Base-by-base conservation (phyloP, 768 basidiomycete species). In the Tulasnella sp. region DNA sequence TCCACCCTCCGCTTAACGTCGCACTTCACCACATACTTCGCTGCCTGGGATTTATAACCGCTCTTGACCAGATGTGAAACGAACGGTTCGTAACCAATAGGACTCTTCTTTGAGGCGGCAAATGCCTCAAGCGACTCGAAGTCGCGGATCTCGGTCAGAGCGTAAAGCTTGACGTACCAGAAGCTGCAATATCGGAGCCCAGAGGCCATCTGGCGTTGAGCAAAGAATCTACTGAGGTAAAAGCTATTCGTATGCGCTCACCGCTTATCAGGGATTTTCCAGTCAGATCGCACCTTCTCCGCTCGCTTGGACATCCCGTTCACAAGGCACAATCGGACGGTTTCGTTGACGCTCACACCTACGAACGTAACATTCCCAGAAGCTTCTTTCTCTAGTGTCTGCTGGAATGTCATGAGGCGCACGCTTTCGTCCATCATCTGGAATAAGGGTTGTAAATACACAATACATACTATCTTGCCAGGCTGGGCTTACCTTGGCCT, bases 201-300 rank as follows among this genome's bases (percentile, higher is more conserved):
- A 56, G 34, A 21, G 17, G 3, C 1, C 10, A 9, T 13, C 10
- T 19, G 21, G 21, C 2, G 21, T 11, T 11, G 10, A 3, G 24
- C 19, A n/a, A 52, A 2, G 4, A 4, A 30, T 52, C 41, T 43
- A 24, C n/a, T 4, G 45, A 49, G 15, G 9, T 27, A 30, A 4
- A 27, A 7, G 27, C 13, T 27, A 7, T 21, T 24, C 43, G n/a
- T 34, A 13, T n/a, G 15, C 9, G 4, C 30, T 27, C 54, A 92
- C 93, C 95, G 77, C 74, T 94, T 98, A 68, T 98, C 96, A 0
- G 92, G 82, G 1, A 99, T 88, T 68, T 88, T 94, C 76, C 91
- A 98, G 64, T 97, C 95, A 1, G 77, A 75, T 68, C 86, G 85
- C 61, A 95, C 71, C 67, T 86, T 90, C 67, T 99, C 96, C 0